A percentile compares a stretch with the other conserved stretches of the same genome.
These are phyloP conservation scores for Coniosporium tulheliwenetii DNA, from an alignment of 2,329 filamentous ascomycete species.

Conservation along the genomic window DNA sequence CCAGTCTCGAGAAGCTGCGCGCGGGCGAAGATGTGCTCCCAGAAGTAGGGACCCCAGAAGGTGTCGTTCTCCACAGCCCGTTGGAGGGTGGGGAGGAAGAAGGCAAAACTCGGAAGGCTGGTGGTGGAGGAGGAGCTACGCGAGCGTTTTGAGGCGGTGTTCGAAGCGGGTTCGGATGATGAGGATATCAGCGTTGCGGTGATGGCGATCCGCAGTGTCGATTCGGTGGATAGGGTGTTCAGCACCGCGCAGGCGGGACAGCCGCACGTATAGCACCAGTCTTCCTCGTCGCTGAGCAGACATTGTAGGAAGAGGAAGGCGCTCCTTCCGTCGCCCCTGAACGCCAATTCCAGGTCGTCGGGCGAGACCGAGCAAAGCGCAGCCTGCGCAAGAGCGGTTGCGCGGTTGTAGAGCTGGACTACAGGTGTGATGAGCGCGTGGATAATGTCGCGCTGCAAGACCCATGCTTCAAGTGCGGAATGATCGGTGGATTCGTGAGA, in stretches of 20 bases:
- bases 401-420: conserved; percentile 38
- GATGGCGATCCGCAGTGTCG: conserved; percentile 29
- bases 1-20: conserved; percentile 24
- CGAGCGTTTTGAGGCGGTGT: no score
- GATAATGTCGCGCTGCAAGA: conserved; percentile 42
- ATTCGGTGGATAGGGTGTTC: conserved; percentile 29
- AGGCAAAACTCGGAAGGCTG: conserved; percentile 16
- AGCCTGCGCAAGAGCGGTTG: conserved; percentile 34
- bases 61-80: conserved; percentile 23
- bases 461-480: conserved; percentile 22
- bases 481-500: conserved; percentile 18
- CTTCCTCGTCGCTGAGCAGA: conserved; percentile 39
- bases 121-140: not conserved
- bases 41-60: conserved; percentile 28
- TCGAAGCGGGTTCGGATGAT: not conserved
- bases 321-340: conserved; percentile 37
- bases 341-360: conserved; percentile 41
- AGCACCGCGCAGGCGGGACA: conserved; percentile 36
- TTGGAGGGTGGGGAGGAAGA: conserved; percentile 26
- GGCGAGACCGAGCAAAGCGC: conserved; percentile 30
- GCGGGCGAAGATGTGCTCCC: conserved; percentile 26
- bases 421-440: conserved; percentile 43
- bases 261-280: conserved; percentile 40
- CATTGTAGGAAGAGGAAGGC: conserved; percentile 45
- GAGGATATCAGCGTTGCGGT: conserved; percentile 29